Base-by-base conservation (phyloP, 805 yeast species). In the Lipomyces lipofer region DNA sequence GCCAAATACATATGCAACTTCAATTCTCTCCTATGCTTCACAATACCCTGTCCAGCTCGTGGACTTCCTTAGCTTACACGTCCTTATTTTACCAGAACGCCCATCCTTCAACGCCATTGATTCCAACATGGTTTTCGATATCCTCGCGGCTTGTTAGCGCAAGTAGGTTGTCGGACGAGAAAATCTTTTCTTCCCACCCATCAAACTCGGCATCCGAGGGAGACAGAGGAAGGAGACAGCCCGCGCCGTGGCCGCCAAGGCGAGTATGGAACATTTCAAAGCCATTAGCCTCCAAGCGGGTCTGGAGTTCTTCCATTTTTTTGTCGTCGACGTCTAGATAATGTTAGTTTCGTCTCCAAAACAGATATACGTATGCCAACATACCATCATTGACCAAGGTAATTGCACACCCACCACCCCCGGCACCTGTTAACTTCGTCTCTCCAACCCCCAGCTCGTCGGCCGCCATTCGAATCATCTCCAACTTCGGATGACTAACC, bases 341-440 rank as follows among this genome's bases (percentile, higher is more conserved):
- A n/a, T n/a, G n/a, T n/a, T n/a, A n/a, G n/a, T n/a, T n/a, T n/a
- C n/a, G n/a, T n/a, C n/a, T n/a, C n/a, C n/a, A n/a, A n/a, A n/a
- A n/a, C n/a, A n/a, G n/a, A n/a, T n/a, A n/a, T n/a, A n/a, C n/a
- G n/a, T n/a, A n/a, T n/a, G n/a, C n/a, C n/a, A n/a, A n/a, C n/a
- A n/a, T 17, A 36, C 73, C 75, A 38, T 78, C 82, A 15, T 64
- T 62, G 13, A 91, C 75, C 35, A 94, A 71, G 0, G 98, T 94
- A 52, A 94, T 85, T 9, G 98, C 96, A 75, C 99, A 94, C 1
- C 99, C 99, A 47, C 99, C 99, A 19, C 99, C 99, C 32, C 99
- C 99, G 0, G 99, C 99, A 39, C 99, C 99, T 0, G 99, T 94
- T 51, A 94, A 78, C 69, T 94, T 94, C 0, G 99, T 92, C 54